phyloP scores from a whole-genome alignment of 2,329 filamentous ascomycete species.

The Fusarium armeniacum region DNA sequence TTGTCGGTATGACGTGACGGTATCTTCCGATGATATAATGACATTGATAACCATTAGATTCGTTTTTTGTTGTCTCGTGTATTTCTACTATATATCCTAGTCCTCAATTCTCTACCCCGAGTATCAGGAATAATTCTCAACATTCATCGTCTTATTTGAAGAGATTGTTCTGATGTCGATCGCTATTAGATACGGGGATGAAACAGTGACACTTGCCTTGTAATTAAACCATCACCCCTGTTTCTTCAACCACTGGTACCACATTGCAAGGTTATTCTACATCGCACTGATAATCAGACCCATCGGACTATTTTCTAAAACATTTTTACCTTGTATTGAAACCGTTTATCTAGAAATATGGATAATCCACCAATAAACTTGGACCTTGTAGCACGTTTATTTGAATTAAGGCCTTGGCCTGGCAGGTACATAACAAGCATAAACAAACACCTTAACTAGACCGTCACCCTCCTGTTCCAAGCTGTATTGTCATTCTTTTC shows the following conservation, averaged over 20 bases:
- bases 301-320: conserved; percentile 16
- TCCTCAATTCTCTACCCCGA: neutral
- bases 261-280: neutral
- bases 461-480: neutral
- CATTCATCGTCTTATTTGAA: neutral
- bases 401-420: neutral
- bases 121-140: neutral
- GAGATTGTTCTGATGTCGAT: neutral
- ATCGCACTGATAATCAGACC: neutral
- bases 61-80: neutral
- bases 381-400: neutral
- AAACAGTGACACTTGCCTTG: conserved; percentile 7
- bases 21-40: neutral
- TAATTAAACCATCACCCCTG: conserved; percentile 24
- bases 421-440: conserved; percentile 11
- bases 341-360: neutral
- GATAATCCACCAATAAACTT: conserved; percentile 30
- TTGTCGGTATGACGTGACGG: conserved; percentile 35
- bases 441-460: neutral
- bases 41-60: rapidly evolving
- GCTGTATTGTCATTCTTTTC: neutral
- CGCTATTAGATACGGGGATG: neutral
- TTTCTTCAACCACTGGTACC: neutral
- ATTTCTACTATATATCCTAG: too few relatives aligned
- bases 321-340: conserved; percentile 14